Conservation (phyloP, 441 rosid genomes). For the Viola pubescens region DNA sequence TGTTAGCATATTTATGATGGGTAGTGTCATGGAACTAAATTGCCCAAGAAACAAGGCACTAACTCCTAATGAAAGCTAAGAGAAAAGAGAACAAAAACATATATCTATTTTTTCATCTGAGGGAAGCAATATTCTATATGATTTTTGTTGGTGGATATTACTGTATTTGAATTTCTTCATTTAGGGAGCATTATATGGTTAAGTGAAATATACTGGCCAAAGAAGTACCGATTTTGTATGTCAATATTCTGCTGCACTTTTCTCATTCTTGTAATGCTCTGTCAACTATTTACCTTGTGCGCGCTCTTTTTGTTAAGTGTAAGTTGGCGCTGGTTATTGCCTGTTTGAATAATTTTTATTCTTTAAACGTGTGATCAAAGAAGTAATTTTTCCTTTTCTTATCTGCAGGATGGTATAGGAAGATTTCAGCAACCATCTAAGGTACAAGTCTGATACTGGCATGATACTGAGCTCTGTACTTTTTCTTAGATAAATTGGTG, state of each 20-base stretch:
- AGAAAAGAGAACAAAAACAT: too few relatives aligned
- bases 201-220: not conserved
- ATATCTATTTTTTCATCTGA: too few relatives aligned
- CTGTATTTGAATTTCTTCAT: not conserved
- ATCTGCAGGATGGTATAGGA: constrained; percentile 22
- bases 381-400: constrained; percentile 14
- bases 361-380: not conserved
- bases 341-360: not conserved
- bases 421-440: constrained; percentile 36
- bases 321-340: not conserved
- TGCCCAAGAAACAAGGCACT: too few relatives aligned
- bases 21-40: too few relatives aligned
- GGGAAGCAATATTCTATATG: too few relatives aligned
- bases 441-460: constrained; percentile 20
- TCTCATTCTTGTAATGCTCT: not conserved
- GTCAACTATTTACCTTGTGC: not conserved
- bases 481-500: not conserved
- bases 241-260: not conserved
- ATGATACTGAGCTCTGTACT: not conserved
- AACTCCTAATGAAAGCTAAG: too few relatives aligned
- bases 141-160: not conserved
- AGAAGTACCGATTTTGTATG: not conserved
- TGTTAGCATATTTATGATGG: too few relatives aligned
- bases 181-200: not conserved
- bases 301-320: not conserved